Conservation (phyloP, 2,329 filamentous ascomycete species). For the Aspergillus transmontanensis region DNA sequence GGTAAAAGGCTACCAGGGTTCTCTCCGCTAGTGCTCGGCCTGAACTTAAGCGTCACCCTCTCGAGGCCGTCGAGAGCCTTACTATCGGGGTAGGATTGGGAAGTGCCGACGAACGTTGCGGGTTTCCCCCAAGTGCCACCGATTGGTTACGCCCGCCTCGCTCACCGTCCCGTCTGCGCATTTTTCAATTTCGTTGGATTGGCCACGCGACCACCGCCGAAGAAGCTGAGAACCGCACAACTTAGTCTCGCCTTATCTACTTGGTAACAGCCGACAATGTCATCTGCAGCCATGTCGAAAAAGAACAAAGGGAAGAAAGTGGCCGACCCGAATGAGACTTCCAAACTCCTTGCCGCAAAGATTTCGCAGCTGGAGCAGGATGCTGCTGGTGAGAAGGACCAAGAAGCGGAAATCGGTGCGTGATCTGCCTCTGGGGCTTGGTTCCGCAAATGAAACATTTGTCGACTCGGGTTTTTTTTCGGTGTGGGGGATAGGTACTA, state of each 20-base stretch:
- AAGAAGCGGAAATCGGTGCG: slow-evolving; percentile 93
- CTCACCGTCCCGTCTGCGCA: slow-evolving; percentile 28
- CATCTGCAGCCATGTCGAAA: slow-evolving; percentile 62
- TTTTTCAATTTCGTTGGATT: slow-evolving; percentile 43
- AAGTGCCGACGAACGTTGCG: slow-evolving; percentile 10
- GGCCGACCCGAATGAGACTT: slow-evolving; percentile 83
- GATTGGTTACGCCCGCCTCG: slow-evolving; percentile 18
- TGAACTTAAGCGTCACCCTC: slow-evolving; percentile 11
- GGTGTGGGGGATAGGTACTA: slow-evolving; percentile 18
- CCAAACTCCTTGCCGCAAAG: slow-evolving; percentile 86
- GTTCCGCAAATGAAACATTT: background rate
- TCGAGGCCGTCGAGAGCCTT: background rate
- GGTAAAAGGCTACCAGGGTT: slow-evolving; percentile 26
- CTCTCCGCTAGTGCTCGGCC: slow-evolving; percentile 24
- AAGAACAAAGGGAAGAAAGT: slow-evolving; percentile 85
- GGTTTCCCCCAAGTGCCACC: slow-evolving; percentile 17
- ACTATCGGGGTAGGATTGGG: background rate
- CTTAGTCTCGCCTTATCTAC: background rate
- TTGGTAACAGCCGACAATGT: slow-evolving; percentile 33
- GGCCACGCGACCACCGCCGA: slow-evolving; percentile 48
- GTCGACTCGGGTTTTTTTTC: background rate
- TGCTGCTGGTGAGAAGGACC: slow-evolving; percentile 89
- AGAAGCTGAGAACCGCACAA: slow-evolving; percentile 44
- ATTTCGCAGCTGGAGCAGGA: slow-evolving; percentile 95
- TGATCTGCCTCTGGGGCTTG: slow-evolving; percentile 25